These are phyloP conservation scores for Colletotrichum somersetense DNA, from an alignment of 2,329 filamentous ascomycete species.

Conservation along the genomic window DNA sequence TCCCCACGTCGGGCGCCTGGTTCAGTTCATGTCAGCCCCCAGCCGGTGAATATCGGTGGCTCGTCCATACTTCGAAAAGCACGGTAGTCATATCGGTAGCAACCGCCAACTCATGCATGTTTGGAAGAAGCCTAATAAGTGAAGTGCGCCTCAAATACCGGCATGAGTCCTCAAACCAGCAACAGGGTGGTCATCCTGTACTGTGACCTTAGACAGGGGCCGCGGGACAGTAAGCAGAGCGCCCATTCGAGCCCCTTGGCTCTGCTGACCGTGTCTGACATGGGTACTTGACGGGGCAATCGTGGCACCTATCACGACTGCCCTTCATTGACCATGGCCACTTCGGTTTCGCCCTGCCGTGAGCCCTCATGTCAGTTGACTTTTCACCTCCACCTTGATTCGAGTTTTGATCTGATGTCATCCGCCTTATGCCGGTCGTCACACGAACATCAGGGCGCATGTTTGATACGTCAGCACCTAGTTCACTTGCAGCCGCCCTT, in stretches of 20 bases:
- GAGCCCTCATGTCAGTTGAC: constrained; percentile 2
- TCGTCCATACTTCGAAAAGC: neutral
- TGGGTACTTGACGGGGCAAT: constrained; percentile 20
- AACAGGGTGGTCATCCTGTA: neutral
- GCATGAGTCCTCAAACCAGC: neutral
- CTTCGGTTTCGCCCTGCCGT: neutral
- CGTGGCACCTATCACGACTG: constrained; percentile 37
- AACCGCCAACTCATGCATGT: neutral
- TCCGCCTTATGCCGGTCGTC: too few species aligned
- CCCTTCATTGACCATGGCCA: constrained; percentile 12
- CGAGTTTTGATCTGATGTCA: neutral
- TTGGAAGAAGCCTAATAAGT: constrained; percentile 7
- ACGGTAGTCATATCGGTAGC: constrained; percentile 6
- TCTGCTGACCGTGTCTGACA: constrained; percentile 35
- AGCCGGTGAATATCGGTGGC: neutral
- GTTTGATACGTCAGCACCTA: neutral
- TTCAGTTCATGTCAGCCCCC: neutral
- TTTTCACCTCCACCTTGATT: neutral
- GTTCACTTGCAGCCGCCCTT: neutral
- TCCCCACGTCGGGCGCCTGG: neutral
- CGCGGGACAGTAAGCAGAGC: constrained; percentile 26
- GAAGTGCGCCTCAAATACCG: constrained; percentile 15
- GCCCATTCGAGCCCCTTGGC: constrained; percentile 17
- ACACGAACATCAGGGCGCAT: neutral
- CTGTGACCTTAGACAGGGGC: constrained; percentile 27